These are phyloP conservation scores for Aspergillus arachidicola DNA, from an alignment of 2,329 filamentous ascomycete genomes.

Conservation along the genomic window DNA sequence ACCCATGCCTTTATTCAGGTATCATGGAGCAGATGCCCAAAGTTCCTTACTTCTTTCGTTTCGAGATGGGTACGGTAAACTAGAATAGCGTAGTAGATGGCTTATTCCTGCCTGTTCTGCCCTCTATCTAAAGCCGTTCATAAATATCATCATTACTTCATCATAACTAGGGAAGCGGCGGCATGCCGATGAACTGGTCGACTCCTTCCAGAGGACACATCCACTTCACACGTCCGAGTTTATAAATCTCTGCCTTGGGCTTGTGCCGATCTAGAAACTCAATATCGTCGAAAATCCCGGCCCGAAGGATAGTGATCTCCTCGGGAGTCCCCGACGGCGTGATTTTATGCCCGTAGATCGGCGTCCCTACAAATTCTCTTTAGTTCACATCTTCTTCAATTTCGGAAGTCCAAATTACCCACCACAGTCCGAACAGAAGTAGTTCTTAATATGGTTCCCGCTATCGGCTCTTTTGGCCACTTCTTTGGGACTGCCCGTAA, in stretches of 20 bases:
- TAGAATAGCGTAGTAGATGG: too few relatives aligned
- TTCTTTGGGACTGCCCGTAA: conserved; percentile 38
- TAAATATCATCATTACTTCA: background rate
- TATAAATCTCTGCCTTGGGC: conserved; percentile 36
- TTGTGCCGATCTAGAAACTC: conserved; percentile 29
- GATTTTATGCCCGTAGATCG: conserved; percentile 30
- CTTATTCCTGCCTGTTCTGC: too few relatives aligned
- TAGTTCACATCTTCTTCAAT: conserved; percentile 3
- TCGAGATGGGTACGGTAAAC: too few relatives aligned
- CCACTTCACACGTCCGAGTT: conserved; percentile 28
- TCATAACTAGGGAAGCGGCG: background rate
- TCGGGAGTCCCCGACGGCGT: conserved; percentile 22
- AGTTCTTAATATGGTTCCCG: conserved; percentile 38
- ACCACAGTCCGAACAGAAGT: conserved; percentile 44
- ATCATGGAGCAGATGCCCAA: too few relatives aligned
- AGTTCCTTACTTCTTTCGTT: too few relatives aligned
- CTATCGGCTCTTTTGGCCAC: conserved; percentile 39
- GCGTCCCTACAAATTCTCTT: conserved; percentile 25
- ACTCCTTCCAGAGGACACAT: conserved; percentile 27
- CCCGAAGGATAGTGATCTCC: conserved; percentile 34
- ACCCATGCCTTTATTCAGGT: too few relatives aligned
- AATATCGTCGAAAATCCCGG: conserved; percentile 39
- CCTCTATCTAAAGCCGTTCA: too few relatives aligned
- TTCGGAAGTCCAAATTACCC: conserved; percentile 6
- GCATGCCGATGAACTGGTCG: conserved; percentile 30